Evolutionary conservation across 176 grass and related monocot species (phyloP).

Genomic region (Oryza meyeriana): DNA sequence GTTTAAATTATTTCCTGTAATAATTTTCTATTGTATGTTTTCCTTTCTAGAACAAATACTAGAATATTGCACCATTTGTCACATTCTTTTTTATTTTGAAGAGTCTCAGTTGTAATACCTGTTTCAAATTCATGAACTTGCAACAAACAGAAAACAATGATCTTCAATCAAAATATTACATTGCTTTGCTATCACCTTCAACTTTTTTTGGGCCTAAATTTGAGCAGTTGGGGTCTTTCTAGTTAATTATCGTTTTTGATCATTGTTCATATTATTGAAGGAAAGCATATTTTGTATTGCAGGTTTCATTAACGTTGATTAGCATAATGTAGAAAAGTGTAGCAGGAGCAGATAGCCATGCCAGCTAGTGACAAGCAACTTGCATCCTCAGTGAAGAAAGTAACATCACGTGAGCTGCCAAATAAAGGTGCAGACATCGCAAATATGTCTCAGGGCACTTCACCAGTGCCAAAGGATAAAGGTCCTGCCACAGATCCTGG

Average conservation of each 20-base stretch:
- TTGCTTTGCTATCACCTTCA: background rate
- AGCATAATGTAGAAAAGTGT: slow-evolving; percentile 11
- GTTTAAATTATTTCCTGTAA: background rate
- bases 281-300: slow-evolving; percentile 20
- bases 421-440: slow-evolving; percentile 39
- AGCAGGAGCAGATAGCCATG: slow-evolving; percentile 19
- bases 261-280: slow-evolving; percentile 19
- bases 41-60: background rate
- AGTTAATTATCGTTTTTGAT: slow-evolving; percentile 6
- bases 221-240: background rate
- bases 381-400: slow-evolving; percentile 38
- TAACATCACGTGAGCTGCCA: slow-evolving; percentile 31
- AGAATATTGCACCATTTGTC: background rate
- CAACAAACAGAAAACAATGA: background rate
- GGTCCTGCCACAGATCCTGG: slow-evolving; percentile 28
- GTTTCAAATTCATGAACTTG: background rate
- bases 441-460: slow-evolving; percentile 44
- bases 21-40: background rate
- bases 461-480: slow-evolving; percentile 48
- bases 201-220: background rate
- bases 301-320: slow-evolving; percentile 11
- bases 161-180: background rate
- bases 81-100: background rate
- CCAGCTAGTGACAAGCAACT: slow-evolving; percentile 47
- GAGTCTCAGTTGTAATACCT: background rate